phyloP scores from a whole-genome alignment of 2,329 filamentous ascomycete species.

The Alternaria ethzedia region DNA sequence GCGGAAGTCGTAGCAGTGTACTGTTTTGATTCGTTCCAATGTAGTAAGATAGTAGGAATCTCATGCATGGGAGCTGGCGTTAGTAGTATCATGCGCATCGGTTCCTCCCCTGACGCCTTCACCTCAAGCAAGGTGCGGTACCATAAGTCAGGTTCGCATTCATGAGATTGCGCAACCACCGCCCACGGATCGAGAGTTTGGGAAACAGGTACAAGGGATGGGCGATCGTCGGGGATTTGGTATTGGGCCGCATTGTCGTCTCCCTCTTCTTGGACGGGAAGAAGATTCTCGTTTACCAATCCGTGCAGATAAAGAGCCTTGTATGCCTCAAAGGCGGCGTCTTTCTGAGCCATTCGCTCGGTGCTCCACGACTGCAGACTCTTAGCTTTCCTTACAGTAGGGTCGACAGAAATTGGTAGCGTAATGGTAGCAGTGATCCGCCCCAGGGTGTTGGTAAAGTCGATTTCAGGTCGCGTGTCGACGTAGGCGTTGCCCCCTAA shows the following conservation, averaged over 20 bases:
- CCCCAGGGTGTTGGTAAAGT: constrained; percentile 52
- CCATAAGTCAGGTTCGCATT: constrained; percentile 21
- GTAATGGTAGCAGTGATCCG: constrained; percentile 65
- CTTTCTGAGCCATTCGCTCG: constrained; percentile 75
- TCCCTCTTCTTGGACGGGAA: constrained; percentile 62
- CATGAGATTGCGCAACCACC: constrained; percentile 17
- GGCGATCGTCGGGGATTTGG: constrained; percentile 30
- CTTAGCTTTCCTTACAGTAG: constrained; percentile 61
- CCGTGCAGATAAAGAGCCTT: constrained; percentile 70
- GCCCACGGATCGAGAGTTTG: constrained; percentile 43
- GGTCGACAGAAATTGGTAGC: constrained; percentile 74
- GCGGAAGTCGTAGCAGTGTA: constrained; percentile 26
- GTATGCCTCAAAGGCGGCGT: constrained; percentile 85
- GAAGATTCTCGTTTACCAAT: constrained; percentile 77
- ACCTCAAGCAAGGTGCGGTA: constrained; percentile 28
- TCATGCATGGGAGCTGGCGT: constrained; percentile 28
- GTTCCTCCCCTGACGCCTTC: constrained; percentile 10
- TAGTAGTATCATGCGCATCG: constrained; percentile 31
- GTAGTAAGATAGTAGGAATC: constrained; percentile 26
- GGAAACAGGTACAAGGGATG: constrained; percentile 34
- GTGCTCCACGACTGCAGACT: constrained; percentile 69
- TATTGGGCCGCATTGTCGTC: constrained; percentile 28
- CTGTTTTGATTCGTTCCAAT: constrained; percentile 40
- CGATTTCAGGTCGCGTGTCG: constrained; percentile 72
- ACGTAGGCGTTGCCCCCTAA: constrained; percentile 66